Evolutionary conservation across 2,329 filamentous ascomycete species (phyloP), one percentile per base, ranked within the genome.

Genomic region (Grosmannia clavigera): DNA sequence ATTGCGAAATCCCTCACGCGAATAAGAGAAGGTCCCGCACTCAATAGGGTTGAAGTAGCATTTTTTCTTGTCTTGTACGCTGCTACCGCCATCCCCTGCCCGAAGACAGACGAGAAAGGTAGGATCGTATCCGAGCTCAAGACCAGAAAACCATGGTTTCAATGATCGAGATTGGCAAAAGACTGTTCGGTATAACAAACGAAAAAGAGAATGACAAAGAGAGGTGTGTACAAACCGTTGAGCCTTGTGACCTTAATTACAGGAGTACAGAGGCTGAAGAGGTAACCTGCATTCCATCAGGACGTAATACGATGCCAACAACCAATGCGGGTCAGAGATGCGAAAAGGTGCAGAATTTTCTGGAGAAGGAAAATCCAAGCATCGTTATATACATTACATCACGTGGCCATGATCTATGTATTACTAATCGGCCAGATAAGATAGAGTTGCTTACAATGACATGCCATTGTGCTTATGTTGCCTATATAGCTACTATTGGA

Each of bases 121-220:
- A 50, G 50, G 58, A 61, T 40, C 69, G 63, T 59, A 64, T 63
- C 64, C 65, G 67, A 65, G 68, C 72, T 74, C 72, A 70, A 73
- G 72, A 72, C 70, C 70, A 71, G 58, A 61, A 61, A 58, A 64
- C 62, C 48, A 25, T 19, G 16, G 51, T 50, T 61, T 60, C 59
- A 62, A 67, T 70, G 68, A 68, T 61, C 72, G 72, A 74, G 71
- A 70, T 70, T 69, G 71, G 71, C 67, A 71, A 63, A 69, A 73
- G 71, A 73, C 70, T 9, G 57, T 12, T 27, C 6, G 55, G 33
- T 25, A n/a, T n/a, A 58, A 33, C 25, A 38, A 25, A 52, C 25
- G 16, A 52, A 58, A 31, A n/a, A 55, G 27, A 29, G 54, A 11
- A 51, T 19, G 29, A 54, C 27, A 54, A 40, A 27, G 11, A n/a